Conservation (phyloP, 306 rosid genomes). For the Sophora flavescens region DNA sequence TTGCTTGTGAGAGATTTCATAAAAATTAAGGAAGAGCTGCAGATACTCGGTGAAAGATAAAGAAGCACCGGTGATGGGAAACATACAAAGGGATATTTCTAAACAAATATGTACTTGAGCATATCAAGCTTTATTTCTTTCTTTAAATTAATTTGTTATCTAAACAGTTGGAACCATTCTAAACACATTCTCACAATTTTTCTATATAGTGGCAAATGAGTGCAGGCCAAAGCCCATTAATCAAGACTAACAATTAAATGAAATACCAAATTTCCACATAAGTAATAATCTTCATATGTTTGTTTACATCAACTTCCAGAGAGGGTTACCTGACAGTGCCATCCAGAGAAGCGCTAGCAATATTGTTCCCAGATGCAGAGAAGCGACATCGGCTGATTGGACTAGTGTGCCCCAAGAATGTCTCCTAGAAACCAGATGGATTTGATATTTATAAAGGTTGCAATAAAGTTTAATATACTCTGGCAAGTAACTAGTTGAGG, state of each 20-base stretch:
- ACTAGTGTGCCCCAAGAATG: conserved; percentile 97
- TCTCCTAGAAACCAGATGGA: conserved; percentile 73
- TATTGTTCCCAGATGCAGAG: conserved; percentile 93
- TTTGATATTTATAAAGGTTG: conserved; percentile 48
- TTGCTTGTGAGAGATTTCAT: conserved; percentile 38
- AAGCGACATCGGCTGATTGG: conserved; percentile 91
- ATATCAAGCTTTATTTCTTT: conserved; percentile 17
- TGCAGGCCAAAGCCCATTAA: conserved; percentile 36
- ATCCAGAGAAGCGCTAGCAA: conserved; percentile 97
- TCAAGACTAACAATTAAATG: conserved; percentile 18
- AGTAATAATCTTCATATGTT: conserved; percentile 12
- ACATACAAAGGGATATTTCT: conserved; percentile 29
- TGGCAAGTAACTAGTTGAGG: conserved; percentile 2
- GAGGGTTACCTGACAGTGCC: conserved; percentile 90
- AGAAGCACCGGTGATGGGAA: conserved; percentile 23
- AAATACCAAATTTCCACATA: conserved; percentile 15
- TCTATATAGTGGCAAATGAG: conserved; percentile 1
- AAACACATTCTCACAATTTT: conserved; percentile 9
- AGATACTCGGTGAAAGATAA: conserved; percentile 26
- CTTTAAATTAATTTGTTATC: conserved; percentile 9
- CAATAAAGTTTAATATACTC: conserved; percentile 40
- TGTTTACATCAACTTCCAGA: conserved; percentile 22
- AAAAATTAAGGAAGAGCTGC: conserved; percentile 35
- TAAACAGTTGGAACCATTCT: neutral
- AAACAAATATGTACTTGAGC: conserved; percentile 12